phyloP scores from a whole-genome alignment of 2,329 filamentous ascomycete genomes.

The Cladobotryum protrusum region DNA sequence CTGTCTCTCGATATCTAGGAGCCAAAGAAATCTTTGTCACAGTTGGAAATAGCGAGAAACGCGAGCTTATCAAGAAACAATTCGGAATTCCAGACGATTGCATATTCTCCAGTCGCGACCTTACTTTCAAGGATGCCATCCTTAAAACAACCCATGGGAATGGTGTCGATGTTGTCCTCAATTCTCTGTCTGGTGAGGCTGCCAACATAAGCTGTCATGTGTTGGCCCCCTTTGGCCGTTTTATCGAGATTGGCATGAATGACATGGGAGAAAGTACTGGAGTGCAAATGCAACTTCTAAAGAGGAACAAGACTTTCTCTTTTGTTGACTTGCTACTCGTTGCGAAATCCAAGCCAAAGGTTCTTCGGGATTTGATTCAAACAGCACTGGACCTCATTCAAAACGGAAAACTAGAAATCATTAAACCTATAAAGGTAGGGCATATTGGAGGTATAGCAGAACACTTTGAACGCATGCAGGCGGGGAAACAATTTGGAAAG shows the following conservation, averaged over 20 bases:
- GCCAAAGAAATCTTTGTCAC: conserved; percentile 24
- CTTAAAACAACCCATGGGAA: conserved; percentile 15
- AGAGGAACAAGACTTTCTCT: conserved; percentile 5
- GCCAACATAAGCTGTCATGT: conserved; percentile 1
- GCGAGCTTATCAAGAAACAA: conserved; percentile 17
- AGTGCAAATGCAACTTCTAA: conserved; percentile 5
- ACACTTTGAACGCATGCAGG: conserved; percentile 6
- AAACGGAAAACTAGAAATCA: not conserved
- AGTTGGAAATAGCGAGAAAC: conserved; percentile 21
- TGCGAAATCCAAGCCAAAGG: not conserved
- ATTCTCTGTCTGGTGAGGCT: conserved; percentile 17
- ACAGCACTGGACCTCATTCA: conserved; percentile 6
- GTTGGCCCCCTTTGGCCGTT: conserved; percentile 7
- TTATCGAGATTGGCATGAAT: conserved; percentile 6
- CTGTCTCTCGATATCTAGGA: conserved; percentile 12
- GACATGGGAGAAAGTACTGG: conserved; percentile 6
- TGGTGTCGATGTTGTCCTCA: conserved; percentile 25
- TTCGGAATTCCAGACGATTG: conserved; percentile 23
- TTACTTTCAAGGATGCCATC: conserved; percentile 19
- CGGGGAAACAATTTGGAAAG: conserved; percentile 5
- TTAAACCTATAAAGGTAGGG: conserved; percentile 1
- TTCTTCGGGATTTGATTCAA: conserved; percentile 6
- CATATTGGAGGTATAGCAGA: conserved; percentile 5
- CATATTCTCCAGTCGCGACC: conserved; percentile 23
- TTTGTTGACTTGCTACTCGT: conserved; percentile 6